Evolutionary conservation across 371 early-diverging fungal genomes (phyloP).

Genomic region (Polyrhizophydium stewartii): DNA sequence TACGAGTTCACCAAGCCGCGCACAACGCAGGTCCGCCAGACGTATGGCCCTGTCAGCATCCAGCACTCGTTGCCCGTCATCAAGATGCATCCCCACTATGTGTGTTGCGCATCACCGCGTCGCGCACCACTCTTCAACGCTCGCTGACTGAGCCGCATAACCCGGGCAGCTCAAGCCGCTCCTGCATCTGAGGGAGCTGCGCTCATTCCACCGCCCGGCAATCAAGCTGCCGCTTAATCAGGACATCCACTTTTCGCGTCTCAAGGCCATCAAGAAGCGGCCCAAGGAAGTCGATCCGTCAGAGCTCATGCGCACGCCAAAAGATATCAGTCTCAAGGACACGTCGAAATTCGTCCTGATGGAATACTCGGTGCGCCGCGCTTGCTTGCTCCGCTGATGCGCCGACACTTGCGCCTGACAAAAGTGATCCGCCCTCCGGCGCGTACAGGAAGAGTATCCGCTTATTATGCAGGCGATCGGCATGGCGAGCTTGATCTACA

Average conservation of each 20-base stretch:
- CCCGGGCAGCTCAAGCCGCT: constrained; percentile 77
- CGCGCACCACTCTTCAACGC: too few species aligned
- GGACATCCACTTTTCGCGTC: constrained; percentile 63
- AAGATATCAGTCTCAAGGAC: constrained; percentile 91
- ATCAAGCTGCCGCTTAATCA: constrained; percentile 58
- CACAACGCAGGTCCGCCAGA: constrained; percentile 81
- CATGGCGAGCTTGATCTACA: constrained; percentile 96
- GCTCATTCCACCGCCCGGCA: constrained; percentile 92
- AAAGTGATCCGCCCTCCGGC: not conserved
- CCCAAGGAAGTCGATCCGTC: constrained; percentile 67
- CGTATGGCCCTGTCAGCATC: constrained; percentile 84
- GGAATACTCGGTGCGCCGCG: constrained; percentile 85
- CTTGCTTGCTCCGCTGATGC: too few species aligned
- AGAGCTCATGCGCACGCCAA: constrained; percentile 77
- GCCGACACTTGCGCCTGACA: too few species aligned
- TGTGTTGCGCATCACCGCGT: constrained; percentile 25
- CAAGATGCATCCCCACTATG: constrained; percentile 77
- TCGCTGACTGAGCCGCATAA: too few species aligned
- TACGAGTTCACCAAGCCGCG: constrained; percentile 75
- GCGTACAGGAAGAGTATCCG: constrained; percentile 91
- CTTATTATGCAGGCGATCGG: constrained; percentile 92
- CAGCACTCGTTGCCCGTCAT: constrained; percentile 95
- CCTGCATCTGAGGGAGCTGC: constrained; percentile 80
- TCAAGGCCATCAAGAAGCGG: constrained; percentile 64
- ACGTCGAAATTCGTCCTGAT: constrained; percentile 78